A percentile compares a stretch with the other conserved stretches of the same genome.
phyloP scores from a whole-genome alignment of 1,284 basidiomycete genomes.

The Erythrobasidium hasegawianum region DNA sequence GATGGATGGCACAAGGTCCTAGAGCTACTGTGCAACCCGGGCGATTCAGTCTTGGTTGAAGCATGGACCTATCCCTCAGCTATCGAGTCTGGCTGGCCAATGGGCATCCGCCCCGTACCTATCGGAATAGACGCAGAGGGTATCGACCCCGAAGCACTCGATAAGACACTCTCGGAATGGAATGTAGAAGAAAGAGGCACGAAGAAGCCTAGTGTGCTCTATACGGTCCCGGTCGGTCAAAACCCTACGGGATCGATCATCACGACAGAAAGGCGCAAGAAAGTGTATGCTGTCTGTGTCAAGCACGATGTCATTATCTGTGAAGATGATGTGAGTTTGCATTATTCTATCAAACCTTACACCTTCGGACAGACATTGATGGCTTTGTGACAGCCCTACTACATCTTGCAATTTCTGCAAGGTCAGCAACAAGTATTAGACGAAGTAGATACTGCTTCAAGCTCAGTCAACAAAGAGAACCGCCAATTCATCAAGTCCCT shows the following conservation, averaged over 20 bases:
- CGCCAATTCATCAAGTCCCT: constrained; percentile 56
- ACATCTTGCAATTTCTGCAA: constrained; percentile 59
- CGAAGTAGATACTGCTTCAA: neutral
- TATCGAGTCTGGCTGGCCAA: constrained; percentile 52
- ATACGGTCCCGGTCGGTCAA: constrained; percentile 69
- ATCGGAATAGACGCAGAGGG: constrained; percentile 70
- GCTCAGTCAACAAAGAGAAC: constrained; percentile 34
- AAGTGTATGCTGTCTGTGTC: constrained; percentile 71
- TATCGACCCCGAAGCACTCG: constrained; percentile 62
- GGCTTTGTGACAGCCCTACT: too few relatives aligned
- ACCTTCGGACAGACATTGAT: too few relatives aligned
- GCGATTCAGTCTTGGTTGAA: constrained; percentile 67
- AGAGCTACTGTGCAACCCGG: constrained; percentile 63
- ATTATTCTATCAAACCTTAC: too few relatives aligned
- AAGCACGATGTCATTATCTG: constrained; percentile 59
- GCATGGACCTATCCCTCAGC: constrained; percentile 54
- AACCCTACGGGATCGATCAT: constrained; percentile 68
- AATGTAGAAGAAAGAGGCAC: constrained; percentile 59
- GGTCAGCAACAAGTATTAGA: constrained; percentile 13
- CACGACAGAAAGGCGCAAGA: constrained; percentile 64
- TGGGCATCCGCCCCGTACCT: constrained; percentile 57
- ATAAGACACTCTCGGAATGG: constrained; percentile 63
- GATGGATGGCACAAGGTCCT: constrained; percentile 63
- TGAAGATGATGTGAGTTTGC: constrained; percentile 49
- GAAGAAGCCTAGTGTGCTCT: constrained; percentile 66